Conservation (phyloP, 2,329 filamentous ascomycete genomes). For the Myriosclerotinia scirpicola region DNA sequence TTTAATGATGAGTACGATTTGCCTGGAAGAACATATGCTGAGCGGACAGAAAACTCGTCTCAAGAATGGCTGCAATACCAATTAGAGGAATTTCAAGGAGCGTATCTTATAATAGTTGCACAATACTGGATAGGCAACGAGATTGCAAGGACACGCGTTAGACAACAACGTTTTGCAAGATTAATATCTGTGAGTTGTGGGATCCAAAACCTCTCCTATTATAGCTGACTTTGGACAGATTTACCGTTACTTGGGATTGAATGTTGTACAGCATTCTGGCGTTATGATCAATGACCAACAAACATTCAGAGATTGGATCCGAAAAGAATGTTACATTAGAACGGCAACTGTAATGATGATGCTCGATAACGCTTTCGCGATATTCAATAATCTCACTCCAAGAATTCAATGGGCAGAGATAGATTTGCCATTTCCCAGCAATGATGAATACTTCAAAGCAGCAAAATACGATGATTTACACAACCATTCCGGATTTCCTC, state of each 20-base stretch:
- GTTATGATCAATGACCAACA: conserved; percentile 35
- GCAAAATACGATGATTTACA: conserved; percentile 35
- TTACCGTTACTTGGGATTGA: conserved; percentile 34
- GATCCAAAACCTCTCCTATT: background rate
- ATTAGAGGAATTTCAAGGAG: conserved; percentile 39
- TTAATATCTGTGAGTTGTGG: conserved; percentile 34
- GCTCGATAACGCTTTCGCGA: conserved; percentile 39
- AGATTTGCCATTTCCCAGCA: conserved; percentile 37
- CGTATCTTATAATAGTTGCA: conserved; percentile 39
- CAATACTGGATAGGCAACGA: conserved; percentile 40
- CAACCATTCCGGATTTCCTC: conserved; percentile 26
- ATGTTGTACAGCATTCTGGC: conserved; percentile 33
- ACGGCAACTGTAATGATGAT: conserved; percentile 35
- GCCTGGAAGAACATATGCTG: conserved; percentile 34
- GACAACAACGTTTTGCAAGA: conserved; percentile 37
- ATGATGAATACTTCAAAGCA: conserved; percentile 35
- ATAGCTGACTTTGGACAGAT: conserved; percentile 30
- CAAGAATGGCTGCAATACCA: conserved; percentile 39
- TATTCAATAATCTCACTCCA: conserved; percentile 39
- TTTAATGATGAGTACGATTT: conserved; percentile 38
- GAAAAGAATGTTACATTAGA: conserved; percentile 38
- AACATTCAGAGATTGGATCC: conserved; percentile 37
- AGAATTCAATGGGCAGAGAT: conserved; percentile 40
- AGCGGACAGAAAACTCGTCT: conserved; percentile 30
- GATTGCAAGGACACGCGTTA: conserved; percentile 35